phyloP scores from a whole-genome alignment of 305 asterid species.

The Coffea humblotiana region DNA sequence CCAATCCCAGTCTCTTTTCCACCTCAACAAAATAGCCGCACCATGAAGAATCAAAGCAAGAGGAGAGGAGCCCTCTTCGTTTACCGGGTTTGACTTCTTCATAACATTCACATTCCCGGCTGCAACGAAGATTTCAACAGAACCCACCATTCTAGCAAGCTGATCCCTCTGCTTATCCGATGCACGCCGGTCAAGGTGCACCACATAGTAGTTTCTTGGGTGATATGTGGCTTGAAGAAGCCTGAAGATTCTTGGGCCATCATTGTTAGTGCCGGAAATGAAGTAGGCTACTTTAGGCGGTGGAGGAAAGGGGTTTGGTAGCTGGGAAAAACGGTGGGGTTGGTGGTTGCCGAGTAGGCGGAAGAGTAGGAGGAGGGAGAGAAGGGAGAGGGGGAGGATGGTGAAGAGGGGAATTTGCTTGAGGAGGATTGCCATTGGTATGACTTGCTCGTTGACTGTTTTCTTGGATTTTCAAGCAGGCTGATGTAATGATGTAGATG shows the following conservation, averaged over 20 bases:
- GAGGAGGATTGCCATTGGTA: slow-evolving; percentile 14
- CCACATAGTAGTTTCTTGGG: slow-evolving; percentile 42
- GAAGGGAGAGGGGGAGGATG: slow-evolving; percentile 28
- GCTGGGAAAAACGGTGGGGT: slow-evolving; percentile 9
- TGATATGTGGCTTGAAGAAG: slow-evolving; percentile 37
- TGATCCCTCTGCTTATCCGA: slow-evolving; percentile 23
- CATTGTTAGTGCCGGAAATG: slow-evolving; percentile 35
- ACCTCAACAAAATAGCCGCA: slow-evolving; percentile 37
- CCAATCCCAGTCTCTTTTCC: slow-evolving; percentile 46
- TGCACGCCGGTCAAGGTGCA: slow-evolving; percentile 39
- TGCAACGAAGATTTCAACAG: slow-evolving; percentile 31
- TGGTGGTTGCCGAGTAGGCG: slow-evolving; percentile 16
- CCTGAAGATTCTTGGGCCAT: slow-evolving; percentile 37
- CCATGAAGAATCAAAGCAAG: slow-evolving; percentile 37
- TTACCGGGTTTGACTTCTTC: slow-evolving; percentile 29
- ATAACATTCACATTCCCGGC: slow-evolving; percentile 37
- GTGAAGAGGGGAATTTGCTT: slow-evolving; percentile 31
- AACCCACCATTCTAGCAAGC: slow-evolving; percentile 30
- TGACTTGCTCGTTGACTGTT: background rate
- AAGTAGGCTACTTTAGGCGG: slow-evolving; percentile 40
- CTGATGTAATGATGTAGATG: no score
- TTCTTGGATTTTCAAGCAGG: no score
- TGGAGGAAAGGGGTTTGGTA: slow-evolving; percentile 24
- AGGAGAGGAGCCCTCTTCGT: slow-evolving; percentile 37
- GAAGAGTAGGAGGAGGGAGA: slow-evolving; percentile 24